phyloP scores from a whole-genome alignment of 2,329 filamentous ascomycete species.

The Falciphora oryzae region DNA sequence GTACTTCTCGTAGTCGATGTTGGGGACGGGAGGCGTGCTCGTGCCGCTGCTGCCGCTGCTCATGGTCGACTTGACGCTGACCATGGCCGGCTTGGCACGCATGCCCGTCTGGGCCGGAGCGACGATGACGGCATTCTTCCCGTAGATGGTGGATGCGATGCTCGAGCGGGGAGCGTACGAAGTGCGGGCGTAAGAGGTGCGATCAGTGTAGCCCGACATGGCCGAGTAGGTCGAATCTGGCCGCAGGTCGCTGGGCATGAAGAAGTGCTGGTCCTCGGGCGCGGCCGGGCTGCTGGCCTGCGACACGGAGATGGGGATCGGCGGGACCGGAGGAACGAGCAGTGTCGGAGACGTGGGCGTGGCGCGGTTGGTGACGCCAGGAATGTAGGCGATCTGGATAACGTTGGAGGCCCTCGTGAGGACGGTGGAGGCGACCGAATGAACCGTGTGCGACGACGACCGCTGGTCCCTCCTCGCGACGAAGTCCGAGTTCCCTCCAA shows the following conservation, averaged over 20 bases:
- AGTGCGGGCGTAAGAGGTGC: conserved; percentile 54
- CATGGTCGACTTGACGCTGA: conserved; percentile 75
- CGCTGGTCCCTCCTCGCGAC: conserved; percentile 53
- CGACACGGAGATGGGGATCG: conserved; percentile 68
- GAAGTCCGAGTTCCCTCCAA: conserved; percentile 46
- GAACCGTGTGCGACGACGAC: conserved; percentile 76
- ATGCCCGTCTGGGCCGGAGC: conserved; percentile 81
- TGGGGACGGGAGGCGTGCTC: conserved; percentile 64
- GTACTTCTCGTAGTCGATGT: conserved; percentile 61
- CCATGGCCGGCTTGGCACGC: conserved; percentile 82
- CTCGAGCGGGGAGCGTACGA: conserved; percentile 60
- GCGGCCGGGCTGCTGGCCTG: conserved; percentile 49
- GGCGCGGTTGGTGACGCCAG: conserved; percentile 89
- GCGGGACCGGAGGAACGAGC: conserved; percentile 86
- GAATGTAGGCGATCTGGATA: conserved; percentile 98
- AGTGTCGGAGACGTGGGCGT: conserved; percentile 74
- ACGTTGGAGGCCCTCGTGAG: conserved; percentile 96
- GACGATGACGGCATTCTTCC: conserved; percentile 80
- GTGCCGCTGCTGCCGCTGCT: conserved; percentile 48
- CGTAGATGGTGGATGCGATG: conserved; percentile 90
- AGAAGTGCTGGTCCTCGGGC: conserved; percentile 81
- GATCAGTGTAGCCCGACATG: conserved; percentile 57
- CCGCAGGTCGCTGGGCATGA: conserved; percentile 82
- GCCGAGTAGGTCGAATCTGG: conserved; percentile 80
- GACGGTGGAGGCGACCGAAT: conserved; percentile 91